phyloP scores from a whole-genome alignment of 768 basidiomycete species.

The Russula sp. region DNA sequence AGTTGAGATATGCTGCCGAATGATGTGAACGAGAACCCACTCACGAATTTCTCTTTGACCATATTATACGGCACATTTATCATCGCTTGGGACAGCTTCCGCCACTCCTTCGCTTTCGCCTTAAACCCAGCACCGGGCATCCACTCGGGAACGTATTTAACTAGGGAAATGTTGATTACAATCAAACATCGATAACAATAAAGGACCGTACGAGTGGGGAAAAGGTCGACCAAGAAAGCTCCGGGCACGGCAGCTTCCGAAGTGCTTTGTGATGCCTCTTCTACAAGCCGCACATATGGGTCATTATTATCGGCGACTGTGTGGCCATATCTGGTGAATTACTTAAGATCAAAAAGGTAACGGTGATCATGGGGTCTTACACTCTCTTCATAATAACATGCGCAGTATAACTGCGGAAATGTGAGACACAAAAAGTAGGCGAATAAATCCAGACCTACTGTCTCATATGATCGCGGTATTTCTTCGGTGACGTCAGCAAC shows the following conservation, averaged over 20 bases:
- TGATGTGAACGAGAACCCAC: background rate
- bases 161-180: conserved; percentile 5
- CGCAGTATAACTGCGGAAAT: conserved; percentile 9
- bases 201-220: conserved; percentile 31
- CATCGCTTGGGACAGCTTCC: conserved; percentile 29
- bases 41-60: conserved; percentile 30
- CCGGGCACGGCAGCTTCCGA: conserved; percentile 29
- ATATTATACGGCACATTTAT: conserved; percentile 29
- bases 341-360: background rate
- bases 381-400: conserved; percentile 24
- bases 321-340: conserved; percentile 23
- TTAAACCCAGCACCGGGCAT: conserved; percentile 33
- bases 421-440: background rate
- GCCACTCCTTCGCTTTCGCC: conserved; percentile 28
- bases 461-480: conserved; percentile 24
- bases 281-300: conserved; percentile 26
- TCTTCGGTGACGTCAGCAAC: conserved; percentile 28
- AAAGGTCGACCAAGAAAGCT: conserved; percentile 32
- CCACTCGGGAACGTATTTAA: conserved; percentile 34
- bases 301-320: conserved; percentile 25
- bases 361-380: conserved; percentile 3
- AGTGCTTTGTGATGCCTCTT: conserved; percentile 20
- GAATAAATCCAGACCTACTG: conserved; percentile 17
- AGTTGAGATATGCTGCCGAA: background rate
- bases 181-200: background rate